Evolutionary conservation across 116 monocot species (phyloP), one percentile per base, ranked within the genome.

Genomic region (Trichopus zeylanicus): DNA sequence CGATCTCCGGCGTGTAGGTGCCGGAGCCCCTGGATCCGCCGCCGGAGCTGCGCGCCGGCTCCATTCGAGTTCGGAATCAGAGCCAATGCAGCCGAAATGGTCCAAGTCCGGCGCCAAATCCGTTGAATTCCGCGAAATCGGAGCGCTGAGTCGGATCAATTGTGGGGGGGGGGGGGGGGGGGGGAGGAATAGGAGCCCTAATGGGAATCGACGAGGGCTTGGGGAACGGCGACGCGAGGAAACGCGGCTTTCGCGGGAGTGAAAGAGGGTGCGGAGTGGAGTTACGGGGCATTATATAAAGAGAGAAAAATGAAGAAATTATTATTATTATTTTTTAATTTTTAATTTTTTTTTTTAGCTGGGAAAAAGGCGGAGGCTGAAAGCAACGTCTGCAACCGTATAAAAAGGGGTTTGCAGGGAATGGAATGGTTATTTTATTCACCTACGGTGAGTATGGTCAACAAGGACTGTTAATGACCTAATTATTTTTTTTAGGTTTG

Each of bases 21-120:
- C 55, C 68, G 52, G 69, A 65, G 22, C 62, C 61, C 67, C 69
- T 73, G 13, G 66, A 79, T 55, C 66, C 76, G 13, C 20, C 57
- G 60, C 56, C 67, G 51, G 77, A 61, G 67, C 66, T 64, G 42
- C 48, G 34, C 46, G 57, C 16, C 39, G 38, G 56, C 21, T 82
- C 81, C 73, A 82, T 82, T 0, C 1, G 13, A 42, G 42, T n/a
- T 42, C 42, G n/a, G n/a, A 42, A 13, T 42, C 42, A 13, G 8
- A 16, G 16, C 1, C 42, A 42, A 42, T 42, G 23, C 3, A 24
- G 23, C 49, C 7, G 8, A 49, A 24, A 3, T 0, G 21, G 3
- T 22, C 21, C 24, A 22, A 49, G 9, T 49, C 49, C 49, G 6
- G 6, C 49, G 1, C 5, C 22, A 20, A 49, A 21, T 42, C 42